Evolutionary conservation across 192 early-diverging fungal species (phyloP).

Genomic region (Martensiomyces pterosporus): DNA sequence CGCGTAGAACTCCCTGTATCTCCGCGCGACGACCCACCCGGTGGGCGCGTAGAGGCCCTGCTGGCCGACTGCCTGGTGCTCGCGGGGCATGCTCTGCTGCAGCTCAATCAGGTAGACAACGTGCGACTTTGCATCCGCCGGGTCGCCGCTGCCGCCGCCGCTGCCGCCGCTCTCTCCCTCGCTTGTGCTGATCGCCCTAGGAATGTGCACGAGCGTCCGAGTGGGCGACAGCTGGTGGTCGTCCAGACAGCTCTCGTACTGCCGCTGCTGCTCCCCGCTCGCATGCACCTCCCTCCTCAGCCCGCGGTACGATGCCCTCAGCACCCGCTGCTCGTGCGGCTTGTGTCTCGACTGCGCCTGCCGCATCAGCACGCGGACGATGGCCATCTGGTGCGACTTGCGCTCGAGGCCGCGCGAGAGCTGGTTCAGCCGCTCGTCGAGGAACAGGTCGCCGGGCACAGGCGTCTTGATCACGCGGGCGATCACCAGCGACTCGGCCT

Average conservation of each 20-base stretch:
- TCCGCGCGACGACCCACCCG: constrained; percentile 71
- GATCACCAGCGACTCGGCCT: constrained; percentile 38
- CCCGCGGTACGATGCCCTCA: constrained; percentile 55
- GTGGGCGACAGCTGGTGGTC: constrained; percentile 60
- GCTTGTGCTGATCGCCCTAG: constrained; percentile 16
- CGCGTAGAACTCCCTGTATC: constrained; percentile 83
- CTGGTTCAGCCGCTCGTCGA: constrained; percentile 51
- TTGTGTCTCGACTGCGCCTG: constrained; percentile 54
- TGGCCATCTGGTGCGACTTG: constrained; percentile 60
- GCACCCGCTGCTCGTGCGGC: constrained; percentile 59
- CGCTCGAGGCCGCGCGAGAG: constrained; percentile 55
- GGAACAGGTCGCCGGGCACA: constrained; percentile 65
- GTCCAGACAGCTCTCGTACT: constrained; percentile 54
- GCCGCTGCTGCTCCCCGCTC: constrained; percentile 58
- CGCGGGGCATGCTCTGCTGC: constrained; percentile 54
- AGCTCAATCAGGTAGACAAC: constrained; percentile 61
- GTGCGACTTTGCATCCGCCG: constrained; percentile 2
- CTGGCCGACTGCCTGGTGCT: constrained; percentile 17
- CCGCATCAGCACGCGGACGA: constrained; percentile 61
- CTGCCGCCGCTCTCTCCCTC: no score
- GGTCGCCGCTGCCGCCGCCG: neutral
- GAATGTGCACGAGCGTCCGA: constrained; percentile 43
- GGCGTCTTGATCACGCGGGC: constrained; percentile 55
- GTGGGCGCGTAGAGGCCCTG: constrained; percentile 9
- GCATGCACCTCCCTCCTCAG: constrained; percentile 57